A percentile compares a stretch with the other conserved stretches of the same genome.
These are phyloP conservation scores for Pleurotus ostreatus DNA, from an alignment of 768 basidiomycete species.

Conservation along the genomic window DNA sequence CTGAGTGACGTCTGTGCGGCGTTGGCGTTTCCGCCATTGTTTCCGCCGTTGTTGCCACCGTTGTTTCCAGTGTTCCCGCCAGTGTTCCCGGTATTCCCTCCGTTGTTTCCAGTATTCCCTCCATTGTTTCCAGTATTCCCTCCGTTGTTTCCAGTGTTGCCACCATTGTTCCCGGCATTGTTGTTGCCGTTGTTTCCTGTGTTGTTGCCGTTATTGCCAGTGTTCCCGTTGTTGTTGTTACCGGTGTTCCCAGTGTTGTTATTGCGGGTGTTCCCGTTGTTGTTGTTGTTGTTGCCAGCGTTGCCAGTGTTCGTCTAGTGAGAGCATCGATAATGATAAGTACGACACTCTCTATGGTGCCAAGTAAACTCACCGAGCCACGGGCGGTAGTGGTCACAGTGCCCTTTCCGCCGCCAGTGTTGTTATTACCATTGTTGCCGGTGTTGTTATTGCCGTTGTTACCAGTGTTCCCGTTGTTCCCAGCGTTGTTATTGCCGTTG, in stretches of 20 bases:
- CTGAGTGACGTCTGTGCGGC: slow-evolving; percentile 35
- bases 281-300: slow-evolving; percentile 1
- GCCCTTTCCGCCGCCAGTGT: slow-evolving; percentile 8
- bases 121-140: slow-evolving; percentile 13
- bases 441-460: neutral
- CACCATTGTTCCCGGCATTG: slow-evolving; percentile 9
- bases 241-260: slow-evolving; percentile 9
- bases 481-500: slow-evolving; percentile 15
- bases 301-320: neutral
- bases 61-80: slow-evolving; percentile 9
- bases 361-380: slow-evolving; percentile 4
- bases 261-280: slow-evolving; percentile 11
- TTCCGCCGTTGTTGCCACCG: slow-evolving; percentile 4
- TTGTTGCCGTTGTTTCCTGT: slow-evolving; percentile 4
- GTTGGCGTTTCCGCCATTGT: slow-evolving; percentile 9
- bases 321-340: neutral
- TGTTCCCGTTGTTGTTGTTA: neutral
- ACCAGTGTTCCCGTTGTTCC: neutral
- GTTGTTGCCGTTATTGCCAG: neutral
- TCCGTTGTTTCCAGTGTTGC: slow-evolving; percentile 11
- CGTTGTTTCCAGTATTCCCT: slow-evolving; percentile 8
- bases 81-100: slow-evolving; percentile 8
- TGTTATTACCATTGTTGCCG: slow-evolving; percentile 4
- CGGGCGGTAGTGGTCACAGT: slow-evolving; percentile 12
- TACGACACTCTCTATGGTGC: neutral